These are phyloP conservation scores for Crataegus laevigata DNA, from an alignment of 306 rosid species.

Conservation along the genomic window DNA sequence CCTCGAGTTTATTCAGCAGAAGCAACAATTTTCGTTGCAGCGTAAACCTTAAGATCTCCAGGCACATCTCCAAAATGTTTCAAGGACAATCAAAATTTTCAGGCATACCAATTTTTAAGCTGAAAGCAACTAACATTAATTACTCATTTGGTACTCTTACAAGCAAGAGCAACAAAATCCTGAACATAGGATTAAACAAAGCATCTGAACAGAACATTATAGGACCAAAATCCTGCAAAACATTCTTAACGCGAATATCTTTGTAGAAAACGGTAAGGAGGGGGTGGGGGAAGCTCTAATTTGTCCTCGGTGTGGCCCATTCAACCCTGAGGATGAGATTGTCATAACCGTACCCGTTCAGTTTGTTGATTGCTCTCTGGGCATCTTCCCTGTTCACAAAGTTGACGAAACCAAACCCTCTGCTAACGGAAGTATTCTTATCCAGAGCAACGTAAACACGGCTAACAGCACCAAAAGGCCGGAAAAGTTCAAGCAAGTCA, in stretches of 20 bases:
- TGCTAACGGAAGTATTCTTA: conserved; percentile 76
- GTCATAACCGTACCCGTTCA: conserved; percentile 90
- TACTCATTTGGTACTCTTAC: neutral
- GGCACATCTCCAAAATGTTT: neutral
- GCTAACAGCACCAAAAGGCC: conserved; percentile 84
- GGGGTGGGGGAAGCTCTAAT: conserved; percentile 12
- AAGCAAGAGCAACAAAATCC: neutral
- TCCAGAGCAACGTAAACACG: conserved; percentile 90
- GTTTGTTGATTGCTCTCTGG: conserved; percentile 82
- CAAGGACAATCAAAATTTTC: neutral
- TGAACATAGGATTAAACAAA: neutral
- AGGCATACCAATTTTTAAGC: neutral
- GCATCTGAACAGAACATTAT: neutral
- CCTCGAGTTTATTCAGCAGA: neutral
- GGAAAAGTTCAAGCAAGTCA: conserved; percentile 86
- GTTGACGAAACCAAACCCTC: conserved; percentile 95
- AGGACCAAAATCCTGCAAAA: conserved; percentile 1
- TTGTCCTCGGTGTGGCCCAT: conserved; percentile 64
- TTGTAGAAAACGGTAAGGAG: neutral
- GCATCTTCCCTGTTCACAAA: conserved; percentile 93
- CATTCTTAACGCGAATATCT: neutral
- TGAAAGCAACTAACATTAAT: neutral
- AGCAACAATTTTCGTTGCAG: neutral
- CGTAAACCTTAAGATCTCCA: neutral
- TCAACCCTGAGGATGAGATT: conserved; percentile 66